A percentile compares a stretch with the other conserved stretches of the same genome.
phyloP scores from a whole-genome alignment of 2,329 filamentous ascomycete genomes.

The Ophiostoma triangulosporum region DNA sequence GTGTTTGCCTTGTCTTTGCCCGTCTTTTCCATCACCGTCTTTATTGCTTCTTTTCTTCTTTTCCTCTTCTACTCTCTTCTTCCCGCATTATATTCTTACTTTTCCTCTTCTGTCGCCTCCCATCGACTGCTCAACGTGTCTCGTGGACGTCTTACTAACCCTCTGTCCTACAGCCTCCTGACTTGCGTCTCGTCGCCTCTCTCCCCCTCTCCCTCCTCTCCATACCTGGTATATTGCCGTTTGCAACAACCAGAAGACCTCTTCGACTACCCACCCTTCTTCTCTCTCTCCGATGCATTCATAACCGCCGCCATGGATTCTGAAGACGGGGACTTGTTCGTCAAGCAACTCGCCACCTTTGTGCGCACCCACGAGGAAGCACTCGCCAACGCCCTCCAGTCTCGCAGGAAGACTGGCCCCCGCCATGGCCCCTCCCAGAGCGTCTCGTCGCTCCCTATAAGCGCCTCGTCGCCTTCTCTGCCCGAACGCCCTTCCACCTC shows the following conservation, averaged over 20 bases:
- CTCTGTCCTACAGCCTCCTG: constrained; percentile 8
- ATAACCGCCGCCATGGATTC: constrained; percentile 56
- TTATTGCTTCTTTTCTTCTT: neutral
- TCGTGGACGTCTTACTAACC: constrained; percentile 8
- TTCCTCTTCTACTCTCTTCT: neutral
- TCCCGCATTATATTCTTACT: too few relatives aligned
- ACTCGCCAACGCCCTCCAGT: constrained; percentile 84
- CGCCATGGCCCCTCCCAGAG: constrained; percentile 59
- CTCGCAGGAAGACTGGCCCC: constrained; percentile 56
- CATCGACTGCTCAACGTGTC: neutral
- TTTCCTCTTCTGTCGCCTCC: neutral
- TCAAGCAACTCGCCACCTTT: constrained; percentile 93
- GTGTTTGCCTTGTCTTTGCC: neutral
- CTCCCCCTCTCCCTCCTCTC: neutral
- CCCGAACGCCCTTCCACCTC: constrained; percentile 51
- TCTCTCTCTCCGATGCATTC: constrained; percentile 30
- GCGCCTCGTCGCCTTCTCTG: constrained; percentile 36
- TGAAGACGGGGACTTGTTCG: constrained; percentile 80
- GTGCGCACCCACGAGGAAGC: constrained; percentile 96
- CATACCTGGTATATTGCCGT: neutral
- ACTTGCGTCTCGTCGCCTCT: neutral
- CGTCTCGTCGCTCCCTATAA: constrained; percentile 40
- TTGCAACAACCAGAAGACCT: neutral
- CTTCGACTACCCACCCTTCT: constrained; percentile 9
- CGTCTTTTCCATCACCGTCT: neutral